Conservation (phyloP, 176 grass and related monocot genomes). For the Rhynchospora breviuscula region DNA sequence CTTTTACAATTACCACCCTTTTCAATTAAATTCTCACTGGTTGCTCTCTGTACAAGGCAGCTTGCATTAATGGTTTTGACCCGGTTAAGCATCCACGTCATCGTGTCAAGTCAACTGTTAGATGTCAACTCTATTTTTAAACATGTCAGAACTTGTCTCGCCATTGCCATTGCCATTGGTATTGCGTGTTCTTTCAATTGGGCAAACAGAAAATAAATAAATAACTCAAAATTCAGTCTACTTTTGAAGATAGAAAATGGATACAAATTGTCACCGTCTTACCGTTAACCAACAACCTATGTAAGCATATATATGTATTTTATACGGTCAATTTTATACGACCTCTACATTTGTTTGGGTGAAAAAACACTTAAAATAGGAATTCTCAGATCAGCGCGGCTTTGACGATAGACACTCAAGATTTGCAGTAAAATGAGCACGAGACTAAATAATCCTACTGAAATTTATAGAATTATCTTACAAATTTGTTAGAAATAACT, state of each 20-base stretch:
- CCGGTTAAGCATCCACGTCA: slow-evolving; percentile 4
- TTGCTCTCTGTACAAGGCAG: slow-evolving; percentile 6
- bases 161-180: background rate
- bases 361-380: no score
- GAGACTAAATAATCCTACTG: no score
- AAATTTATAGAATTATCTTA: no score
- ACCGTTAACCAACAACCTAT: no score
- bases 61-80: slow-evolving; percentile 21
- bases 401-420: no score
- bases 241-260: background rate
- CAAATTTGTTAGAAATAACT: no score
- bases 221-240: background rate
- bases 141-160: slow-evolving; percentile 18
- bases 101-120: slow-evolving; percentile 8
- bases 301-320: no score
- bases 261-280: background rate
- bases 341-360: no score
- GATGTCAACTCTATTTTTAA: slow-evolving; percentile 5
- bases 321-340: no score
- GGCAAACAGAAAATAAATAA: background rate
- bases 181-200: background rate
- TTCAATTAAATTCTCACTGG: background rate
- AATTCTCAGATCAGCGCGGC: no score
- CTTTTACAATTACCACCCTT: background rate
- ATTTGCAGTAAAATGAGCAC: no score